Conservation (phyloP, 441 rosid genomes). For the Breynia disticha region DNA sequence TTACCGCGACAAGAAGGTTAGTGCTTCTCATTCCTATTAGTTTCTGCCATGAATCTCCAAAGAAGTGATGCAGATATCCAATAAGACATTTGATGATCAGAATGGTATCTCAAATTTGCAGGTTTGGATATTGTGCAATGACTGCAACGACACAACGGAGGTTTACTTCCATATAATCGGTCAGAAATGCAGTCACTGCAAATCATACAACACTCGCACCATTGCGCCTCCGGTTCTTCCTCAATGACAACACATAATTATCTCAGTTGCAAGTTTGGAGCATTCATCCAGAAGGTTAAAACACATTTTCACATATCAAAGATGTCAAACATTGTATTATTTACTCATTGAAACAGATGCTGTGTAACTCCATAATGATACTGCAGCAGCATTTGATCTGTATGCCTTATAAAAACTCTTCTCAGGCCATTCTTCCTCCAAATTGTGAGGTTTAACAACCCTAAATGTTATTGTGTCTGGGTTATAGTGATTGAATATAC, state of each 20-base stretch:
- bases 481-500: slow-evolving; percentile 11
- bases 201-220: slow-evolving; percentile 80
- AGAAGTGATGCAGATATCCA: no score
- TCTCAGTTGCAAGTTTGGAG: not conserved
- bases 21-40: slow-evolving; percentile 2
- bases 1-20: slow-evolving; percentile 71
- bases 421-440: slow-evolving; percentile 21
- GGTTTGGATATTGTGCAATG: slow-evolving; percentile 97
- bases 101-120: slow-evolving; percentile 20
- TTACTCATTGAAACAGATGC: not conserved
- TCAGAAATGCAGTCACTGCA: slow-evolving; percentile 89
- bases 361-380: slow-evolving; percentile 14
- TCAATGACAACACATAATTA: slow-evolving; percentile 27
- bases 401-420: slow-evolving; percentile 12
- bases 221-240: slow-evolving; percentile 82
- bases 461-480: not conserved
- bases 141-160: slow-evolving; percentile 92
- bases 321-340: not conserved
- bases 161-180: slow-evolving; percentile 82
- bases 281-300: slow-evolving; percentile 6
- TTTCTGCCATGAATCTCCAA: not conserved
- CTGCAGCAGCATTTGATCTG: slow-evolving; percentile 8
- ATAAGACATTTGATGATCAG: no score
- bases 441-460: slow-evolving; percentile 9
- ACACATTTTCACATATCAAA: slow-evolving; percentile 1